Evolutionary conservation across 768 basidiomycete species (phyloP).

Genomic region (Naganishia antarctica): DNA sequence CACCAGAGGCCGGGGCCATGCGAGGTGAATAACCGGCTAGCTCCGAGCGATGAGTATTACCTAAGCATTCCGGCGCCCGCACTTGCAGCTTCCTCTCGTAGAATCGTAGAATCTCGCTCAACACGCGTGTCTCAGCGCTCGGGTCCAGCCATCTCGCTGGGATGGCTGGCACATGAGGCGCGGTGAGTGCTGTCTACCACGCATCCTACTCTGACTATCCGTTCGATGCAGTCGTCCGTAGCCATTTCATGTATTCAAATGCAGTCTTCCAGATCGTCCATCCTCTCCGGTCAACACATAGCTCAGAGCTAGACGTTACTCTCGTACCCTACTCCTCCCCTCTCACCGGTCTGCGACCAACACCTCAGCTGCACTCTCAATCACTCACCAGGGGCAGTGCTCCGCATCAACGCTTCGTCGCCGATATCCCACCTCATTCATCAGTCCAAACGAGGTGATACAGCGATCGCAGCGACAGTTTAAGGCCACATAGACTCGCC

Average conservation of each 20-base stretch:
- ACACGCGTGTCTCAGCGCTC: background rate
- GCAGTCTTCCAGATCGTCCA: too few species aligned
- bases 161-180: constrained; percentile 6
- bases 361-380: background rate
- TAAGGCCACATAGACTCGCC: constrained; percentile 1
- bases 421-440: background rate
- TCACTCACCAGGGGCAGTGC: background rate
- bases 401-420: background rate
- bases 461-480: background rate
- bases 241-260: too few species aligned
- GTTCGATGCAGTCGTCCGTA: too few species aligned
- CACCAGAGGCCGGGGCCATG: too few species aligned
- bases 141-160: background rate
- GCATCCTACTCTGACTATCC: too few species aligned
- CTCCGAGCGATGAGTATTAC: too few species aligned
- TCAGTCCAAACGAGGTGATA: too few species aligned
- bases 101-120: background rate
- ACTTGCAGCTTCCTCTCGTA: background rate
- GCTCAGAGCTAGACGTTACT: constrained; percentile 1
- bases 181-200: too few species aligned
- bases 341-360: constrained; percentile 16
- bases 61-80: too few species aligned
- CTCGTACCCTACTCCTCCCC: too few species aligned
- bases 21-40: too few species aligned
- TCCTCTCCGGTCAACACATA: too few species aligned